Percentiles rank a stretch among this genome's conserved stretches.
Conservation (phyloP, 306 rosid genomes). For the Cucurbita ficifolia region DNA sequence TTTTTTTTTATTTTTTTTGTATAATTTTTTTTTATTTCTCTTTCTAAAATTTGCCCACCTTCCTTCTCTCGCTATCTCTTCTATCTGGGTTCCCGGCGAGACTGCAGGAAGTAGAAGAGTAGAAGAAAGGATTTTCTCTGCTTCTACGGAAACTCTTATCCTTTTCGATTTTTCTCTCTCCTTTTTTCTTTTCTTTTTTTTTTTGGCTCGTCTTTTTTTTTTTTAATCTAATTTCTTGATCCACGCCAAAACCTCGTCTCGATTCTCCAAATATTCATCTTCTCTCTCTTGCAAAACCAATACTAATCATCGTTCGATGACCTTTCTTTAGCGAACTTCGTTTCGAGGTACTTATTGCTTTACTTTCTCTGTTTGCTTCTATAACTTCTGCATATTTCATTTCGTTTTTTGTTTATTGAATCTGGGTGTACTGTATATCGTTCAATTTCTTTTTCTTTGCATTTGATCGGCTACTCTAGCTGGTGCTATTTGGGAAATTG, state of each 20-base stretch:
- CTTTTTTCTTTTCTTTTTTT: neutral
- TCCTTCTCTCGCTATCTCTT: slow-evolving; percentile 9
- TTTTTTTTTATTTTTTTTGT: neutral
- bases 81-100: slow-evolving; percentile 65
- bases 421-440: slow-evolving; percentile 16
- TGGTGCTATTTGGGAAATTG: slow-evolving; percentile 22
- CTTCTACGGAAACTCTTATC: slow-evolving; percentile 70
- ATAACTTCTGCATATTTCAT: slow-evolving; percentile 9
- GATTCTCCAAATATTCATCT: slow-evolving; percentile 15
- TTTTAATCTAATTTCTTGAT: slow-evolving; percentile 16
- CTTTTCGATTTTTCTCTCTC: neutral
- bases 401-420: neutral
- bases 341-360: slow-evolving; percentile 12
- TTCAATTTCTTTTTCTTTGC: neutral
- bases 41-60: neutral
- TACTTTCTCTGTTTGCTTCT: neutral
- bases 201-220: neutral
- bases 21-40: slow-evolving; percentile 1
- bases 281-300: slow-evolving; percentile 16
- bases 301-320: neutral
- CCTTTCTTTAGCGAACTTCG: slow-evolving; percentile 1
- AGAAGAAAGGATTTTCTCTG: slow-evolving; percentile 64
- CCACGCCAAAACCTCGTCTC: slow-evolving; percentile 12
- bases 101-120: slow-evolving; percentile 76
- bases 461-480: slow-evolving; percentile 6